These are phyloP conservation scores for Lathyrus aphaca DNA, from an alignment of 306 rosid species.

Conservation along the genomic window DNA sequence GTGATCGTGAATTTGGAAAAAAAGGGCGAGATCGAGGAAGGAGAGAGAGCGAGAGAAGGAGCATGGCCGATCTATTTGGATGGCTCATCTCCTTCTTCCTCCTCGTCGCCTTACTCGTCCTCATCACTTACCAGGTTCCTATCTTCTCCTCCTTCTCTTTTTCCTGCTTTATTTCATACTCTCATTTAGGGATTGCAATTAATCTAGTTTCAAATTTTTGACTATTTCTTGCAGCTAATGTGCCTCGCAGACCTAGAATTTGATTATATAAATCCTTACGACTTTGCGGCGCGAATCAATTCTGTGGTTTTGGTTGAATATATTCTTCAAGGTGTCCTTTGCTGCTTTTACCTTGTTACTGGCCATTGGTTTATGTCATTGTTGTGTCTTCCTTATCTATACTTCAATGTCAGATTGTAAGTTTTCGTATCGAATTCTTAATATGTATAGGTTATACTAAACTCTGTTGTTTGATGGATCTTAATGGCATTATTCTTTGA, in stretches of 20 bases:
- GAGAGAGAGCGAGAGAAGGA: background rate
- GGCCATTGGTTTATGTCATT: slow-evolving; percentile 89
- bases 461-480: no score
- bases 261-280: slow-evolving; percentile 94
- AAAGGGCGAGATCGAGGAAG: background rate
- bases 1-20: slow-evolving; percentile 14
- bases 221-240: slow-evolving; percentile 72
- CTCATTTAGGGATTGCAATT: background rate
- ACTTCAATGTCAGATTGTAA: slow-evolving; percentile 69
- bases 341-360: slow-evolving; percentile 63
- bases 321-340: slow-evolving; percentile 58
- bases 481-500: no score
- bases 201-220: background rate
- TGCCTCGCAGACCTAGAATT: slow-evolving; percentile 94
- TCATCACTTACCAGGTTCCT: slow-evolving; percentile 83
- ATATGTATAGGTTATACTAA: no score
- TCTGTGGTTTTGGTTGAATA: slow-evolving; percentile 73
- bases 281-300: slow-evolving; percentile 73
- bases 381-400: slow-evolving; percentile 69
- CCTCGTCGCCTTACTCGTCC: slow-evolving; percentile 69
- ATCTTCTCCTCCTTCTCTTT: background rate
- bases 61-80: slow-evolving; percentile 72
- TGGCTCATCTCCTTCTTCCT: slow-evolving; percentile 95
- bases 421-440: slow-evolving; percentile 35
- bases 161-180: no score